phyloP scores from a whole-genome alignment of 2,329 filamentous ascomycete genomes.

The Clarireedia homoeocarpa region DNA sequence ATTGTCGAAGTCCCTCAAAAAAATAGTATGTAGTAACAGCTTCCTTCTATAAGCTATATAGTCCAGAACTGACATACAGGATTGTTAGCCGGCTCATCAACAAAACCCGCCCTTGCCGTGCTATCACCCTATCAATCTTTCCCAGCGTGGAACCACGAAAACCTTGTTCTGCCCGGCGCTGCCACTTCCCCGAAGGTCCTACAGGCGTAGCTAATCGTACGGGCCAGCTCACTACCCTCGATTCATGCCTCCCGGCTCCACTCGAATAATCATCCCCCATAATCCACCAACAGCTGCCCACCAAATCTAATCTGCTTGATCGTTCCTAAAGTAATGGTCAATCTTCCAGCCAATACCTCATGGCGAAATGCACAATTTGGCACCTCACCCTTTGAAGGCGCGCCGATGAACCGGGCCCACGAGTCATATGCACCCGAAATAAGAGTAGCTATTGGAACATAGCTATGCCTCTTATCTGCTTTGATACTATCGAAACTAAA shows the following conservation, averaged over 20 bases:
- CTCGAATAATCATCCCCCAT: background rate
- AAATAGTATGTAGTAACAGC: too few species aligned
- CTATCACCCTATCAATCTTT: too few species aligned
- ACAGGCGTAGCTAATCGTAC: background rate
- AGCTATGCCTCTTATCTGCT: background rate
- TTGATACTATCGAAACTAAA: background rate
- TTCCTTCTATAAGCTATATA: too few species aligned
- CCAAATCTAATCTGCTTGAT: constrained; percentile 6
- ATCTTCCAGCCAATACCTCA: constrained; percentile 5
- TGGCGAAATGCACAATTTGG: background rate
- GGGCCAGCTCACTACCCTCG: background rate
- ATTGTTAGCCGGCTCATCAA: too few species aligned
- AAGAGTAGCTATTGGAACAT: constrained; percentile 3
- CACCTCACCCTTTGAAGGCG: background rate
- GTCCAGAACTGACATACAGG: too few species aligned
- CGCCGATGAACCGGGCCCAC: constrained; percentile 5
- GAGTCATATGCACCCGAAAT: constrained; percentile 1
- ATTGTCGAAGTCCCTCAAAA: too few species aligned
- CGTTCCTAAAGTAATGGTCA: background rate
- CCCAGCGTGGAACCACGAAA: too few species aligned
- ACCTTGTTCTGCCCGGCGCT: too few species aligned
- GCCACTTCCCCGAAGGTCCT: background rate
- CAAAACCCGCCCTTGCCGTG: too few species aligned
- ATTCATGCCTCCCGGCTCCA: background rate
- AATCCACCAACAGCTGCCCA: background rate